Evolutionary conservation across 1,284 basidiomycete genomes (phyloP).

Genomic region (Ustilago shanxiensis): DNA sequence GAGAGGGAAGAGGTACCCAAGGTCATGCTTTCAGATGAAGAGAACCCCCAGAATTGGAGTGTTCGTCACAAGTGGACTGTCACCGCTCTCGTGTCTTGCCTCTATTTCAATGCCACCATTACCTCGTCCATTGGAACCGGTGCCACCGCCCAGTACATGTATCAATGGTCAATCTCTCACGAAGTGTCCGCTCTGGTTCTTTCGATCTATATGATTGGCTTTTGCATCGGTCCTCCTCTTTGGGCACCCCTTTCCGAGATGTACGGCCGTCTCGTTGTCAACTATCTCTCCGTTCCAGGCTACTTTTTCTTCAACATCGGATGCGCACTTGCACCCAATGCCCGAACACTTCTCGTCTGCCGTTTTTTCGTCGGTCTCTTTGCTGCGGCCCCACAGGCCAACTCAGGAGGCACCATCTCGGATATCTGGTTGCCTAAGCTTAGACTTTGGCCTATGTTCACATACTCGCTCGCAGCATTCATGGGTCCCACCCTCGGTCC

Average conservation of each 20-base stretch:
- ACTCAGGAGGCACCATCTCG: conserved; percentile 41
- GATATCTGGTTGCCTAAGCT: conserved; percentile 41
- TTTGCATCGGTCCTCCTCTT: conserved; percentile 55
- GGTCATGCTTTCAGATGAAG: conserved; percentile 35
- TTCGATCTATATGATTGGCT: conserved; percentile 53
- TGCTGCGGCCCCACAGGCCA: conserved; percentile 47
- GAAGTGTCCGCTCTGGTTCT: conserved; percentile 39
- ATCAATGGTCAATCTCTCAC: conserved; percentile 35
- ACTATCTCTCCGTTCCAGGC: conserved; percentile 43
- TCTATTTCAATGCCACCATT: conserved; percentile 46
- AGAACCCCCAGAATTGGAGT: conserved; percentile 42
- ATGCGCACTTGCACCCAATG: conserved; percentile 46
- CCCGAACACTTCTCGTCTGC: conserved; percentile 43
- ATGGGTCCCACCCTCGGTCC: conserved; percentile 45
- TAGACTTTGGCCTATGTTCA: conserved; percentile 52
- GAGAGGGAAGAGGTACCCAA: conserved; percentile 10
- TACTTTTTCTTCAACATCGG: conserved; percentile 55
- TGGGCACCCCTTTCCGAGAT: conserved; percentile 58
- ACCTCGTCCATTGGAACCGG: conserved; percentile 45
- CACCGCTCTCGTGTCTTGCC: conserved; percentile 40
- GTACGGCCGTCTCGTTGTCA: conserved; percentile 53
- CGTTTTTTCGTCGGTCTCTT: conserved; percentile 55
- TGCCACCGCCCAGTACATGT: conserved; percentile 35
- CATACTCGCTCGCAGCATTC: conserved; percentile 49
- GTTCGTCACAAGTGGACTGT: conserved; percentile 35